Evolutionary conservation across 2,329 filamentous ascomycete species (phyloP).

Genomic region (Geosmithia morbida): DNA sequence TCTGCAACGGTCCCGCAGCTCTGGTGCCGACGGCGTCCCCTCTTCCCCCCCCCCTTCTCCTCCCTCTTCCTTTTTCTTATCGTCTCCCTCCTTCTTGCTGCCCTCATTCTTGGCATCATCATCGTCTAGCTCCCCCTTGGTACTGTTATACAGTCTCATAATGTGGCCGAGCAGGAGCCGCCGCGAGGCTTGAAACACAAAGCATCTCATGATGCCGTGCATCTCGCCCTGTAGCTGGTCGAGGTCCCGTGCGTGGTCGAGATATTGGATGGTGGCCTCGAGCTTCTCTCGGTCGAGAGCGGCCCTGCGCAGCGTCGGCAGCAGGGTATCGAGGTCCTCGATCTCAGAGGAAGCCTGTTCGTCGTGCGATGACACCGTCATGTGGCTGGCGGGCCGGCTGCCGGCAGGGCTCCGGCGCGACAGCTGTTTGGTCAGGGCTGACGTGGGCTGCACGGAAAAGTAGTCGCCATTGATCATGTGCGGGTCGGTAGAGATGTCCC

Average conservation of each 20-base stretch:
- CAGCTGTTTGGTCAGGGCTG: not conserved
- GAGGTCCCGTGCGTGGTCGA: constrained; percentile 60
- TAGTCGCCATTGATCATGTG: constrained; percentile 65
- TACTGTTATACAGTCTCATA: constrained; percentile 38
- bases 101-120: constrained; percentile 10
- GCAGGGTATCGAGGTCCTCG: constrained; percentile 51
- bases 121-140: constrained; percentile 19
- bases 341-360: constrained; percentile 44
- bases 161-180: constrained; percentile 61
- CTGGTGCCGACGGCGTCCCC: constrained; percentile 3
- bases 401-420: constrained; percentile 23
- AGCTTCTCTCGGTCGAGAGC: constrained; percentile 87
- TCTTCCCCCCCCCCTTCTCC: not conserved
- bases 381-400: constrained; percentile 17
- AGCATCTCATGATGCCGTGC: constrained; percentile 70
- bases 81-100: not conserved
- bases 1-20: constrained; percentile 32
- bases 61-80: not conserved
- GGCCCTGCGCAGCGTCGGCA: constrained; percentile 51
- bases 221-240: constrained; percentile 62
- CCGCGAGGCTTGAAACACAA: constrained; percentile 82
- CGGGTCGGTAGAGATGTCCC: constrained; percentile 33
- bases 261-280: constrained; percentile 66
- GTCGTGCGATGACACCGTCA: constrained; percentile 19
- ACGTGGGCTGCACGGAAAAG: constrained; percentile 51